Evolutionary conservation across 495 filamentous ascomycete species (phyloP).

Genomic region (Xylaria acuta): DNA sequence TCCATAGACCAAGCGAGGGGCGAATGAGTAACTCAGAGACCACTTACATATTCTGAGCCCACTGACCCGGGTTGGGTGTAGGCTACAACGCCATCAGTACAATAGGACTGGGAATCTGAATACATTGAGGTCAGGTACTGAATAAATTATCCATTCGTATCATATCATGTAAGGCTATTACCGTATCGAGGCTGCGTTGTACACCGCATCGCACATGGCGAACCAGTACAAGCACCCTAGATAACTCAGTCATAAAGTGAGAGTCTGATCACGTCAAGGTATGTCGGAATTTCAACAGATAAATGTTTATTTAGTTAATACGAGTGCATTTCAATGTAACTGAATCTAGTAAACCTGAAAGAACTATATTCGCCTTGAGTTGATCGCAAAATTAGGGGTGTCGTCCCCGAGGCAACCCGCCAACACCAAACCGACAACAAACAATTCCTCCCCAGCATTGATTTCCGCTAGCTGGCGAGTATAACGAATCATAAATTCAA

Average conservation of each 20-base stretch:
- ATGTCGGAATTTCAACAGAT: background rate
- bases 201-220: background rate
- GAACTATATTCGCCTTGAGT: background rate
- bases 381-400: background rate
- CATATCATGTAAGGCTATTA: background rate
- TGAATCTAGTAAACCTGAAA: background rate
- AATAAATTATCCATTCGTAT: background rate
- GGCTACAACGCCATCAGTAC: constrained; percentile 2
- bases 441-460: background rate
- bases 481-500: background rate
- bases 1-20: background rate
- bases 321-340: background rate
- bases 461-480: background rate
- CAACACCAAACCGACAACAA: background rate
- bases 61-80: background rate
- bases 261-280: background rate
- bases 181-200: background rate
- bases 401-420: background rate
- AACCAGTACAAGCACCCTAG: background rate
- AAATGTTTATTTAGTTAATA: background rate
- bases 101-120: constrained; percentile 1
- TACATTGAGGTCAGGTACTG: background rate
- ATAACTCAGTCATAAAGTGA: background rate
- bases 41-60: constrained; percentile 3
- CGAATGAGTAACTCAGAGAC: background rate